Evolutionary conservation across 2,329 filamentous ascomycete genomes (phyloP), one percentile per base, ranked within the genome.

Genomic region (Gliomastix tumulicola): DNA sequence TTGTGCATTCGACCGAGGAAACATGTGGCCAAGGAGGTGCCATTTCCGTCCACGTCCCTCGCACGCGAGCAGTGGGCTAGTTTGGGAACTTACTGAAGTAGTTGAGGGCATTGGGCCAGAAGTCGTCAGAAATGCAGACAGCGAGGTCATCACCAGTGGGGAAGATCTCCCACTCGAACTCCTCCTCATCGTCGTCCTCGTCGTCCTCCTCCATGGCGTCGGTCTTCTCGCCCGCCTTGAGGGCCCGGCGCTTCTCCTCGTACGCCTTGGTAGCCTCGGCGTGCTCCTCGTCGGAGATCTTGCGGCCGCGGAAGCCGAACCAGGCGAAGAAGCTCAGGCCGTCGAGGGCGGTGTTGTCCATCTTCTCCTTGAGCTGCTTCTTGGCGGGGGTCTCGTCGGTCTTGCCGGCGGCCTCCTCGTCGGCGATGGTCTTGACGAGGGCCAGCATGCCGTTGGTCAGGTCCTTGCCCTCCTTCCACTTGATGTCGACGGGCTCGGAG

Each of bases 21-120:
- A n/a, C n/a, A n/a, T n/a, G n/a, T n/a, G n/a, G n/a, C n/a, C n/a
- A n/a, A n/a, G n/a, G n/a, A n/a, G n/a, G n/a, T n/a, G n/a, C n/a
- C n/a, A n/a, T n/a, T n/a, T n/a, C n/a, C n/a, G n/a, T n/a, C n/a
- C n/a, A n/a, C n/a, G n/a, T n/a, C n/a, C n/a, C n/a, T n/a, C n/a
- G n/a, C n/a, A n/a, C n/a, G n/a, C n/a, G n/a, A n/a, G n/a, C n/a
- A n/a, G n/a, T n/a, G 4, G 13, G 16, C 30, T 31, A 31, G 18
- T 19, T 13, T 7, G 7, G 13, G 15, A 17, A 76, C 85, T 65
- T 68, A 92, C 87, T 84, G 66, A 92, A 97, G 66, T 92, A 94
- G 60, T 85, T 87, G 59, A 94, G 82, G 40, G 89, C 90, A 44
- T 80, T 79, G 33, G 87, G 85, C 82, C 84, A 96, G 36, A 97